Evolutionary conservation across 257 asterid species (phyloP), one percentile per base, ranked within the genome.

Genomic region (Nicotiana benthamiana): DNA sequence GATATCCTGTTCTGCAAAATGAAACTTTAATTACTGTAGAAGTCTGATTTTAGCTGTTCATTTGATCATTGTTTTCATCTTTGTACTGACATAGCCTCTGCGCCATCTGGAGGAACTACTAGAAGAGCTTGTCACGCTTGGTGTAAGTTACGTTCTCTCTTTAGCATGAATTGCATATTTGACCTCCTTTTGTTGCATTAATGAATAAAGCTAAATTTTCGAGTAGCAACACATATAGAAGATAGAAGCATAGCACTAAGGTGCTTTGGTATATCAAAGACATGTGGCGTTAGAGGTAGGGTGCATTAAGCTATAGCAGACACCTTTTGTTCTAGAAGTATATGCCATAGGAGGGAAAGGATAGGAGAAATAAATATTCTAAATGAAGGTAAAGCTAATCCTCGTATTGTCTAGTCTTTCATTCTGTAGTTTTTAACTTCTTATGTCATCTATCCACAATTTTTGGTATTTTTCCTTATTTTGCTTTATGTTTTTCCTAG

Each of bases 51-150:
- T 30, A 30, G 27, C 27, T 70, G 40, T 27, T 67, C 6, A 59
- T 46, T 26, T 62, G 75, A 72, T 64, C 7, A 34, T 43, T 6
- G 56, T 60, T 62, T 75, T 56, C 64, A 82, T 82, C 52, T 64
- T 78, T 63, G 32, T 62, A 79, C 17, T 76, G 57, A 26, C 82
- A 82, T 80, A 95, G 99, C 99, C 96, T 46, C 97, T 95, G 77
- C 97, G 98, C 59, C 98, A 95, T 85, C 85, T 93, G 83, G 97
- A 92, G 88, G 98, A 92, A 84, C 92, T 95, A 83, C 84, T 95
- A 56, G 92, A 88, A 86, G 99, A 93, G 86, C 97, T 95, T 79
- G 84, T 90, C 1, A 86, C 95, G 17, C 89, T 95, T 82, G 92
- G 96, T 81, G 98, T 93, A 92, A 91, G 97, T 84, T 8, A 51